Evolutionary conservation across 306 rosid genomes (phyloP).

Genomic region (Vigna radiata): DNA sequence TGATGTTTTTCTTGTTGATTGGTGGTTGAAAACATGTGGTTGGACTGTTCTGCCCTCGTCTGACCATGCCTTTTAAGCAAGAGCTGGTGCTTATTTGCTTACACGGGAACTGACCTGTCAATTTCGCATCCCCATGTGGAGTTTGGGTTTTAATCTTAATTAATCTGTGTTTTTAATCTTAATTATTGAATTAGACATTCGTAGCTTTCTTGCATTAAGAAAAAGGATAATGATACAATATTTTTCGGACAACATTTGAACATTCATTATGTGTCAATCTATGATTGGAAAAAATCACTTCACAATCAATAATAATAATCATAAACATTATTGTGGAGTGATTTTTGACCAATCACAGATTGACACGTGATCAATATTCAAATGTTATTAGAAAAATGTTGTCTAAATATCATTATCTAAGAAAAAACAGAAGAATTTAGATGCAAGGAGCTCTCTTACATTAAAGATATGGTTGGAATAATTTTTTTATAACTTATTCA

Average conservation of each 20-base stretch:
- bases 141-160: background rate
- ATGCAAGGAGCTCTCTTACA: background rate
- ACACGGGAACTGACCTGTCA: background rate
- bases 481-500: background rate
- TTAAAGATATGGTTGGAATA: background rate
- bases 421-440: no score
- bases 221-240: no score
- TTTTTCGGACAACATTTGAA: no score
- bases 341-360: no score
- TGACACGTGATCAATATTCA: no score
- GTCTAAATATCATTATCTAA: no score
- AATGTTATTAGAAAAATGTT: no score
- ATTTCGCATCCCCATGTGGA: background rate
- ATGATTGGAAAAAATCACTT: no score
- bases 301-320: no score
- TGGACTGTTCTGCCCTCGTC: constrained; percentile 21
- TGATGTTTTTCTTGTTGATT: constrained; percentile 7
- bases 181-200: background rate
- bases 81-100: constrained; percentile 4
- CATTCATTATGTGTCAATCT: no score
- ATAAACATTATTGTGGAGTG: no score
- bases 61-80: constrained; percentile 34
- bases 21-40: background rate
- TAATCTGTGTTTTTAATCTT: background rate
- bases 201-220: background rate